A percentile compares a stretch with the other conserved stretches of the same genome.
phyloP scores from a whole-genome alignment of 306 rosid species.

The Pachyrhizus erosus region DNA sequence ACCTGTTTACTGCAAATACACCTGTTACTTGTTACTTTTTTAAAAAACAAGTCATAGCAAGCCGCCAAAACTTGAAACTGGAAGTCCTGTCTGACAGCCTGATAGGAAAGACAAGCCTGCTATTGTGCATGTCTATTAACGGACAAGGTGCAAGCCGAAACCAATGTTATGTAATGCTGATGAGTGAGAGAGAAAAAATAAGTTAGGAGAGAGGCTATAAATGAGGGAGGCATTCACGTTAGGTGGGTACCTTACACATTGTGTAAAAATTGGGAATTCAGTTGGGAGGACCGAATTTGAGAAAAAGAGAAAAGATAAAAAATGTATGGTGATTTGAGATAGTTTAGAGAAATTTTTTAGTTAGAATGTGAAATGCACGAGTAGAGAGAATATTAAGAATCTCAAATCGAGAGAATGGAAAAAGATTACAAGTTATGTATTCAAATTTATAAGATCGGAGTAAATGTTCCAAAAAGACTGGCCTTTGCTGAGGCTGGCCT shows the following conservation, averaged over 20 bases:
- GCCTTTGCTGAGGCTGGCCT: neutral
- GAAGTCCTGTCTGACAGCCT: neutral
- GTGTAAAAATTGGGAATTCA: neutral
- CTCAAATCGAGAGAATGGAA: neutral
- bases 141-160: neutral
- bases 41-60: neutral
- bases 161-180: neutral
- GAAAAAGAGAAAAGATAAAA: neutral
- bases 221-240: neutral
- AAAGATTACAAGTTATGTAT: neutral
- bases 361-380: neutral
- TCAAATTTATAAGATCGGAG: neutral
- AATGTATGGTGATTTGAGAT: neutral
- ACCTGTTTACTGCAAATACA: neutral
- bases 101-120: neutral
- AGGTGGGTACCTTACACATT: neutral
- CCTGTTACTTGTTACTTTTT: neutral
- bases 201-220: neutral
- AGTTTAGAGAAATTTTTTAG: neutral
- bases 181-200: neutral
- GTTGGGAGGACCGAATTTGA: neutral
- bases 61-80: neutral
- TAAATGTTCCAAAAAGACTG: neutral
- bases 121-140: neutral
- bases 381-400: neutral